phyloP scores from a whole-genome alignment of 148 eudicot species.

The Cornus kousa region DNA sequence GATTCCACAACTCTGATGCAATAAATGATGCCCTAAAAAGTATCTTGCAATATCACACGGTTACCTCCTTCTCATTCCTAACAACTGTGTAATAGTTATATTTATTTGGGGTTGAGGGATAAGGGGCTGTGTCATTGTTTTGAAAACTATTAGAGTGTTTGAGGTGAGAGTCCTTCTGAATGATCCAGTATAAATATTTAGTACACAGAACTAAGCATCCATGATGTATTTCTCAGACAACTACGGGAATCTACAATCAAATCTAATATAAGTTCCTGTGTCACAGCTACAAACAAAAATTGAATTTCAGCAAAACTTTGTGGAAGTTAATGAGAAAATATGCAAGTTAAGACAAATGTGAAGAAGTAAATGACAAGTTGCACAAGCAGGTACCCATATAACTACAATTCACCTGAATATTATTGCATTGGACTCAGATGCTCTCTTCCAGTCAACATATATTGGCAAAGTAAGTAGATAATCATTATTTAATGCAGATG shows the following conservation, averaged over 20 bases:
- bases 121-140: no score
- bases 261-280: neutral
- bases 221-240: neutral
- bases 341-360: neutral
- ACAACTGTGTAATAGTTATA: no score
- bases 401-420: slow-evolving; percentile 65
- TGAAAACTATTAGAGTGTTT: no score
- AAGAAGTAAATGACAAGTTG: neutral
- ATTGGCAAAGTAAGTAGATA: slow-evolving; percentile 89
- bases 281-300: neutral
- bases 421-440: slow-evolving; percentile 77
- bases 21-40: no score
- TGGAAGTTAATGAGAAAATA: neutral
- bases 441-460: slow-evolving; percentile 94
- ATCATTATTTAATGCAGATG: slow-evolving; percentile 84
- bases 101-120: no score
- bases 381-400: neutral
- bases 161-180: neutral
- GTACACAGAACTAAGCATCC: neutral
- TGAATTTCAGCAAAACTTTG: neutral
- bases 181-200: neutral
- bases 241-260: neutral
- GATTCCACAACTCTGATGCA: no score
- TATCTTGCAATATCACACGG: no score
- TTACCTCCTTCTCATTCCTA: no score